phyloP scores from a whole-genome alignment of 345 rosid genomes.

The Excoecaria cochinchinensis region DNA sequence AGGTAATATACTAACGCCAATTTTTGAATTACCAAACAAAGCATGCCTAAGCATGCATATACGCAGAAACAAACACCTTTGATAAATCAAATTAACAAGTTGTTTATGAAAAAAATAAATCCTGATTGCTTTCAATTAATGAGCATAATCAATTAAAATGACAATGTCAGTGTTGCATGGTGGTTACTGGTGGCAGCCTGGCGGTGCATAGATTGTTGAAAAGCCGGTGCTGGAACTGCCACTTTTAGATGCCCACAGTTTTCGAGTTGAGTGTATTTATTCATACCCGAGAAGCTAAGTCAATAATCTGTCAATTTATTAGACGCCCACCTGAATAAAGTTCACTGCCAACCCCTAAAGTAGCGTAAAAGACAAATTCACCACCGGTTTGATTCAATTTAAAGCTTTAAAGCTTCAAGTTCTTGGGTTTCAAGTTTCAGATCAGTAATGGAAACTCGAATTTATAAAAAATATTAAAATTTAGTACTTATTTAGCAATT shows the following conservation, averaged over 20 bases:
- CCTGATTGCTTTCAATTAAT: not conserved
- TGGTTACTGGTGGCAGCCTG: not conserved
- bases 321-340: not conserved
- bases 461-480: no score
- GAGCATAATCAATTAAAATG: not conserved
- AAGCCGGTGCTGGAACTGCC: not conserved
- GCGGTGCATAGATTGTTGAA: conserved; percentile 9
- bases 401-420: not conserved
- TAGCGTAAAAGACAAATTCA: not conserved
- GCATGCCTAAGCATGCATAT: no score
- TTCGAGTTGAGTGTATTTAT: not conserved
- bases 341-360: not conserved
- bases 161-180: not conserved
- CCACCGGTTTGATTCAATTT: not conserved
- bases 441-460: not conserved
- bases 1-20: not conserved
- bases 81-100: no score
- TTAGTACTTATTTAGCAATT: not conserved
- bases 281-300: not conserved
- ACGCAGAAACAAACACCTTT: no score
- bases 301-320: not conserved
- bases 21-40: not conserved
- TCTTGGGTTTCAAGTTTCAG: not conserved
- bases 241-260: conserved; percentile 15
- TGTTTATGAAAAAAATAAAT: no score